Base-by-base conservation (phyloP, 352 stramenopile genomes). In the Phytophthora idaei region DNA sequence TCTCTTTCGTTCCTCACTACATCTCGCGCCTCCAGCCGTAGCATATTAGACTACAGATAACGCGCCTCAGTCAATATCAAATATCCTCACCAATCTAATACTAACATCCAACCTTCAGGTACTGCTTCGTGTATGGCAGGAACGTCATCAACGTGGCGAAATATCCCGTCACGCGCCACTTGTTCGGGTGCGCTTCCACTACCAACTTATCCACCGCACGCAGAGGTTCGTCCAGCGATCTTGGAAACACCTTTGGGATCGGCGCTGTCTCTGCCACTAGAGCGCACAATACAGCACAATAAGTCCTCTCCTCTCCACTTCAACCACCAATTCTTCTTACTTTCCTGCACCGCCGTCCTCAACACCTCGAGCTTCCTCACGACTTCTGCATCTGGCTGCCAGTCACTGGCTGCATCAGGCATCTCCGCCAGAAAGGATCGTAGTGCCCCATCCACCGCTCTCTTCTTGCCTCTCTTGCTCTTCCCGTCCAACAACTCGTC, bases 121-220 rank as follows among this genome's bases (percentile, higher is more conserved):
- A 93, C 61, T 93, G 87, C 61, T 96, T 96, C 2, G 88, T 96
- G 61, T 94, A 96, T 32, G 88, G 88, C 44, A 96, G 63, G 61
- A 96, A 96, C 44, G 81, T 89, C 88, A 94, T 94, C 31, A 96
- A 72, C 56, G 86, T 93, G 14, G 86, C 84, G 67, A 96, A 94
- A 57, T 96, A 96, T 17, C 88, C 88, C 63, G 92, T 96, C 60
- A 96, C 88, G 15, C 88, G 83, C 88, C 88, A 96, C 64, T 92
- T 91, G 67, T 96, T 94, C 29, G 88, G 88, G 64, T 96, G 88
- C 7, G 88, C 73, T 48, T 92, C 83, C 34, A 96, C 88, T 31
- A 94, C 88, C 14, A 93, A 65, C 15, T 81, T 83, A 57, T 96
- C 88, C 28, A 96, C 88, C 0, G 76, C 83, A 8, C 88, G 79